Base-by-base conservation (phyloP, 2,329 filamentous ascomycete genomes). In the Alternaria sp. region DNA sequence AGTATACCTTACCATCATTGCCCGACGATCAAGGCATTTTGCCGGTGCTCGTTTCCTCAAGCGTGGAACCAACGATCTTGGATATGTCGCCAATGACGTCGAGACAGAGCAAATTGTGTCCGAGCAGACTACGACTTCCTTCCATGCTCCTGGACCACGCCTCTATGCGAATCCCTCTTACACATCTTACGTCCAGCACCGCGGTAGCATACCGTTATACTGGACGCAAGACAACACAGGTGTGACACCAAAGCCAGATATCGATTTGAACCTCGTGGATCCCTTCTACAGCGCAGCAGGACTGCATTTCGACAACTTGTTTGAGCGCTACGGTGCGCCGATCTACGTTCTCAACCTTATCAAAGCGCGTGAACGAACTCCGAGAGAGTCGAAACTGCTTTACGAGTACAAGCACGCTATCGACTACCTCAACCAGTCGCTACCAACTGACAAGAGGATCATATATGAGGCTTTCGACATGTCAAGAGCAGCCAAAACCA, bases 101-200 rank as follows among this genome's bases (percentile, higher is more conserved):
- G 96, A 99, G 81, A 98, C 96, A 1, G 96, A 99, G 80, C 96
- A 99, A 78, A 97, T 99, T 63, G 94, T 99, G 6, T 96, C 94
- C 0, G 96, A 99, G 77, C 93, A 93, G 72, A 84, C 95, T 54
- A 97, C 93, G 0, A 99, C 96, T 1, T 97, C 96, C 0, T 97
- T 99, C 71, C 96, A 99, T 81, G 91, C 92, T 4, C 93, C 96
- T 5, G 95, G 93, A 0, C 92, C 92, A 4, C 89, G 88, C 52
- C 86, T 97, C 11, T 97, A 93, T 77, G 90, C 93, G 6, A 98
- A 91, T 74, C 93, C 95, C 1, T 91, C 93, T 26, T 97, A 95
- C 78, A 98, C 96, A 5, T 98, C 96, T 0, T 98, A 97, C 79
- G 91, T 99, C 1, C 96, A 99, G 77, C 96, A 99, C 77, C 88